Evolutionary conservation across 2,329 filamentous ascomycete species (phyloP).

Genomic region (Xylaria sp.): DNA sequence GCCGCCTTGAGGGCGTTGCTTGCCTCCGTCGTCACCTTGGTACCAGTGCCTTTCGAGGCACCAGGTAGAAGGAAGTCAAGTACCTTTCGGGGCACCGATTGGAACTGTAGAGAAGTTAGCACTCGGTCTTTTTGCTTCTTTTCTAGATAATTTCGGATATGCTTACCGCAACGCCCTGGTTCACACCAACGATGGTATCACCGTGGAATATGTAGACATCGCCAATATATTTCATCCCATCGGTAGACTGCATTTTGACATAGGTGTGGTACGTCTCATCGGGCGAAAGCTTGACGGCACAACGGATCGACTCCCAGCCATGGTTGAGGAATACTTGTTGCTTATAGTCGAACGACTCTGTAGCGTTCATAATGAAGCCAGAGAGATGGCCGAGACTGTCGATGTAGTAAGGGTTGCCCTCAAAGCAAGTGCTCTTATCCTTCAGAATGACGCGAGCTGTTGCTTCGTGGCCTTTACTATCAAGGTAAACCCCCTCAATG

Average conservation of each 20-base stretch:
- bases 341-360: neutral
- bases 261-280: constrained; percentile 22
- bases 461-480: constrained; percentile 23
- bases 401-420: constrained; percentile 12
- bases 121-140: neutral
- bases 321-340: constrained; percentile 8
- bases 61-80: neutral
- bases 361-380: constrained; percentile 27
- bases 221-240: constrained; percentile 13
- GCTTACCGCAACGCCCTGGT: constrained; percentile 25
- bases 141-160: neutral
- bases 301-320: constrained; percentile 21
- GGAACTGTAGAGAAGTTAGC: constrained; percentile 5
- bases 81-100: neutral
- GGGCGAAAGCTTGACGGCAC: constrained; percentile 9
- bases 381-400: constrained; percentile 19
- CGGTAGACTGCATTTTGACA: constrained; percentile 22
- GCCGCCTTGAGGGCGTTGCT: neutral
- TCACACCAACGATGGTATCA: constrained; percentile 16
- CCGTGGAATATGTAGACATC: constrained; percentile 20
- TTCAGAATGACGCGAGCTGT: constrained; percentile 12
- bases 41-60: neutral
- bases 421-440: constrained; percentile 8
- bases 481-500: constrained; percentile 18
- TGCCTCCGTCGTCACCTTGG: neutral